A percentile compares a stretch with the other conserved stretches of the same genome.
These are phyloP conservation scores for Vigna nakashimae DNA, from an alignment of 306 rosid genomes.

Conservation along the genomic window DNA sequence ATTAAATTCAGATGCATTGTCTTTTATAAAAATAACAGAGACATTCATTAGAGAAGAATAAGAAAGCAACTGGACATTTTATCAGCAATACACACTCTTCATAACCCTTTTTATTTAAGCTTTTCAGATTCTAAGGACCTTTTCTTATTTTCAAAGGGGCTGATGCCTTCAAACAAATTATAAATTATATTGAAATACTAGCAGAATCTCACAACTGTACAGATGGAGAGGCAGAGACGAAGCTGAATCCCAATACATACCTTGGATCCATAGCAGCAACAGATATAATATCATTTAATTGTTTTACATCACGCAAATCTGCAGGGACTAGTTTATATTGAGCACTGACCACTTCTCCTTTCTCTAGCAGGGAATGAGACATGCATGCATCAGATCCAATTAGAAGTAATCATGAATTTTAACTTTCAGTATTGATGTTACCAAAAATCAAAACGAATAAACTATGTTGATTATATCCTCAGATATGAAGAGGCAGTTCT, in stretches of 20 bases:
- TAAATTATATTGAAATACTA: constrained; percentile 1
- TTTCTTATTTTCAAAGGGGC: constrained; percentile 19
- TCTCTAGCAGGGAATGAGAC: constrained; percentile 66
- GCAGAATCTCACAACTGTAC: constrained; percentile 28
- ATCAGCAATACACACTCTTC: not conserved
- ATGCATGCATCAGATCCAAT: constrained; percentile 29
- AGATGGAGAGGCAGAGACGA: constrained; percentile 5
- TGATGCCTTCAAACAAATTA: constrained; percentile 27
- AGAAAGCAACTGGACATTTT: constrained; percentile 13
- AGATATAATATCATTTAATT: constrained; percentile 66
- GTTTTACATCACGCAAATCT: constrained; percentile 72
- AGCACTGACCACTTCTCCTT: constrained; percentile 75
- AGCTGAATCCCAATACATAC: constrained; percentile 55
- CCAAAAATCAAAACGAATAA: constrained; percentile 15
- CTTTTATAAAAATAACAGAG: constrained; percentile 8
- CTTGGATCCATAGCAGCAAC: constrained; percentile 84
- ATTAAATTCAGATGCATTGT: constrained; percentile 24
- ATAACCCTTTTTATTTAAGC: not conserved
- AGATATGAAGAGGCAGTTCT: not conserved
- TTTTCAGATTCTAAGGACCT: not conserved
- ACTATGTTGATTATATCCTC: constrained; percentile 16
- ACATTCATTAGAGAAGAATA: constrained; percentile 1
- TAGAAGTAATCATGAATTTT: constrained; percentile 23
- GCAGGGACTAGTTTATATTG: constrained; percentile 88
- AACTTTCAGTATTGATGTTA: constrained; percentile 14